These are phyloP conservation scores for Quercus lobata DNA, from an alignment of 331 rosid species.

Conservation along the genomic window DNA sequence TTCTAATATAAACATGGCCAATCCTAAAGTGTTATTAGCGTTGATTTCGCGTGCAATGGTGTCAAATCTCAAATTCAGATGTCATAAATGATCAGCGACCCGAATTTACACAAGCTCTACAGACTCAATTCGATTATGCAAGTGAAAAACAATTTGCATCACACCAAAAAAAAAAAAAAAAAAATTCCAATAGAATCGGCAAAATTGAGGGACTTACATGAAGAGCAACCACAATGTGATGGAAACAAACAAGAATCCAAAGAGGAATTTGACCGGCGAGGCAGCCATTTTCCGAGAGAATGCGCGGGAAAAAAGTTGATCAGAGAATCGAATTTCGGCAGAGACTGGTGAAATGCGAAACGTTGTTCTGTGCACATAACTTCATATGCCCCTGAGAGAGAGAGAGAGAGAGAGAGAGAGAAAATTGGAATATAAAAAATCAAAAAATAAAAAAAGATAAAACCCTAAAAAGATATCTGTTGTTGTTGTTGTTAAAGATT, in stretches of 20 bases:
- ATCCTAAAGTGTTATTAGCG: no score
- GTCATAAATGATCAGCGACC: no score
- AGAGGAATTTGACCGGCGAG: conserved; percentile 78
- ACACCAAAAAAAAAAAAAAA: no score
- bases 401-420: not conserved
- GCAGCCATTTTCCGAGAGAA: conserved; percentile 63
- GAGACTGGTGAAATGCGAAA: conserved; percentile 29
- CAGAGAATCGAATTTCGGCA: conserved; percentile 34
- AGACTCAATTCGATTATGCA: no score
- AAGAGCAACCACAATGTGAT: conserved; percentile 74
- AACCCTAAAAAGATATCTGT: conserved; percentile 43
- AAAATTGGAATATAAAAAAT: not conserved
- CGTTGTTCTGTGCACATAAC: conserved; percentile 30
- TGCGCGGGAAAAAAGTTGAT: conserved; percentile 20
- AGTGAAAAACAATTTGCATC: no score
- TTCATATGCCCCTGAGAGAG: conserved; percentile 20
- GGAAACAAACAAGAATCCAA: conserved; percentile 66
- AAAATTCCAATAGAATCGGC: not conserved
- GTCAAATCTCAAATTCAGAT: no score
- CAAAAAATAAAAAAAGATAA: not conserved
- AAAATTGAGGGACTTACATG: conserved; percentile 50
- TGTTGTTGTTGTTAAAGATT: no score
- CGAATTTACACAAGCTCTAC: no score
- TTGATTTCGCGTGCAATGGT: no score
- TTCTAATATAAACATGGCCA: no score